A percentile compares a stretch with the other conserved stretches of the same genome.
Evolutionary conservation across 495 filamentous ascomycete genomes (phyloP).

Genomic region (Friedmanniomyces simplex): DNA sequence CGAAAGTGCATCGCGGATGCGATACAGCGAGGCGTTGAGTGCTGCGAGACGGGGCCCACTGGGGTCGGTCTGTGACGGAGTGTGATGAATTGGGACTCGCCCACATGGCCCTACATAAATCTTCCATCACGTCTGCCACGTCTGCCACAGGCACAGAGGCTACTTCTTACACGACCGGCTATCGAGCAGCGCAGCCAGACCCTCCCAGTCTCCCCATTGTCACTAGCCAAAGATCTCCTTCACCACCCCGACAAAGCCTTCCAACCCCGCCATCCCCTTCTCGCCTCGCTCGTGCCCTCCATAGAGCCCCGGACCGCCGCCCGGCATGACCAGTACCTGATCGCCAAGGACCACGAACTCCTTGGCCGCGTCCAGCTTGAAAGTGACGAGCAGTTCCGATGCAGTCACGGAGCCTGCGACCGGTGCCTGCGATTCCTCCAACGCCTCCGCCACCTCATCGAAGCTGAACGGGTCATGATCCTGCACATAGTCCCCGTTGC

Average conservation of each 20-base stretch:
- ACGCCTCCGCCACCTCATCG: conserved; percentile 38
- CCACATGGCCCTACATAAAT: too few species aligned
- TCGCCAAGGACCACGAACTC: conserved; percentile 82
- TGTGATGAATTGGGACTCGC: too few species aligned
- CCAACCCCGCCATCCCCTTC: conserved; percentile 51
- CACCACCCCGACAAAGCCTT: conserved; percentile 55
- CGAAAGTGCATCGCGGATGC: too few species aligned
- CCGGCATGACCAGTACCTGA: conserved; percentile 67
- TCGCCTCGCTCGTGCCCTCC: conserved; percentile 41
- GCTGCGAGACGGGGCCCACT: too few species aligned
- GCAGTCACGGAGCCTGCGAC: conserved; percentile 13
- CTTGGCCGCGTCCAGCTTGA: conserved; percentile 61
- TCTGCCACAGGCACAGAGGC: too few species aligned
- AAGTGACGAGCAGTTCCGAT: conserved; percentile 48
- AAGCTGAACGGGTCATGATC: conserved; percentile 50
- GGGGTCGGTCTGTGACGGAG: too few species aligned
- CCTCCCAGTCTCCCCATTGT: too few species aligned
- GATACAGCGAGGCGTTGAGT: too few species aligned
- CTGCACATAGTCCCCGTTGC: conserved; percentile 14
- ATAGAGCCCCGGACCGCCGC: conserved; percentile 41
- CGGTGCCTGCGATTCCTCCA: conserved; percentile 23
- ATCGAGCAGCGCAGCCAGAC: background rate
- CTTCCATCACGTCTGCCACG: too few species aligned
- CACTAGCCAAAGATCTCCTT: conserved; percentile 30
- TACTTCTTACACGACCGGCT: too few species aligned